Base-by-base conservation (phyloP, 1,139 yeast species). In the Suhomyces wounanorum region DNA sequence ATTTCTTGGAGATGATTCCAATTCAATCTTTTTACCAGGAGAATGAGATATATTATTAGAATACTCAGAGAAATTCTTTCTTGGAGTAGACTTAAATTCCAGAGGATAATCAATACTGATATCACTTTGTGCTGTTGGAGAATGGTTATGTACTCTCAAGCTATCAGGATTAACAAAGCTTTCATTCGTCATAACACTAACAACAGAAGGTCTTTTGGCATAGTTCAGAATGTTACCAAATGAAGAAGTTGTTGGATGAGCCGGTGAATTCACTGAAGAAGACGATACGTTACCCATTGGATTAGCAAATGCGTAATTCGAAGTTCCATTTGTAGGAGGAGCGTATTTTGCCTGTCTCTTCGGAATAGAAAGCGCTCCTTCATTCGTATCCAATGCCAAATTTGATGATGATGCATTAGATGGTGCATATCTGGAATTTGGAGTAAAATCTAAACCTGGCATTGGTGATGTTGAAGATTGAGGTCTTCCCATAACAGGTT, bases 121-220 rank as follows among this genome's bases (percentile, higher is more conserved):
- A 47, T 69, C 75, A 57, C 75, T 70, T 41, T 69, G 73, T 21
- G 64, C 56, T 10, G 73, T 65, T 8, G 73, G 68, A 1, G 73
- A 63, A 40, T 60, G 64, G 17, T 57, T 57, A 38, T 64, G 68
- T 8, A 53, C 56, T 26, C 64, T 50, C n/a, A 60, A 49, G 3
- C 50, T 54, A 35, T 56, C 58, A 10, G 57, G 58, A 42, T 59
- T 52, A 3, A 52, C 56, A 51, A 59, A 58, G 49, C 62, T 60
- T 7, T 67, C 71, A 25, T 58, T 56, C 8, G 73, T 65, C 13
- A 59, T 30, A 3, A 66, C 55, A 53, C 70, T 67, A 0, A 65
- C 63, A 28, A 68, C 59, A 1, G 72, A 67, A 3, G 59, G 59
- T 44, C 68, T 56, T 48, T 68, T 66, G 3, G 43, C 55, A 21